Base-by-base conservation (phyloP, 495 filamentous ascomycete species). In the Penicillium canariense region DNA sequence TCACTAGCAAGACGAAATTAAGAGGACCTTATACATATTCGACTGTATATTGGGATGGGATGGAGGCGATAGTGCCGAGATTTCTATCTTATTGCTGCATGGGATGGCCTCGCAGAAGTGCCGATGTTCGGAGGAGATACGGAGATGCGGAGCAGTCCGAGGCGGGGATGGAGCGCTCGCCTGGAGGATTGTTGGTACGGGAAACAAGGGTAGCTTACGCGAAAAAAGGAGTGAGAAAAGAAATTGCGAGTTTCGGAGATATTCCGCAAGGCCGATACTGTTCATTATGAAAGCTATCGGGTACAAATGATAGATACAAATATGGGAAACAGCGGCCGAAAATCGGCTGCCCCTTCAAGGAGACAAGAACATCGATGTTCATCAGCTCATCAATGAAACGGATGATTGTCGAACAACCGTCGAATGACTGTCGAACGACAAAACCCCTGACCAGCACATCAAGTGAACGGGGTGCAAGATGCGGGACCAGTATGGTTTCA, bases 61-160 rank as follows among this genome's bases (percentile, higher is more conserved):
- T n/a, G n/a, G n/a, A n/a, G n/a, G n/a, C n/a, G n/a, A n/a, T n/a
- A n/a, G n/a, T n/a, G n/a, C n/a, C n/a, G n/a, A n/a, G n/a, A n/a
- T 25, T 23, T 25, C 12, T 23, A 23, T 4, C n/a, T 22, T 23
- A 10, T 12, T 9, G 38, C 20, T 14, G 27, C 45, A 28, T 15
- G 45, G 30, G 27, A 20, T 34, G 7, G 30, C 45, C 12, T 38
- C 35, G 45, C 47, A 43, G 48, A 55, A 49, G 20, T 52, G 48
- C 58, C 52, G 52, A 60, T 60, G 8, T 11, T 52, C 57, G 58
- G 58, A 60, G 48, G 12, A n/a, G n/a, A n/a, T n/a, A n/a, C n/a
- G n/a, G n/a, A n/a, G n/a, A n/a, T n/a, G n/a, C 22, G 52, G 52
- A 51, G 52, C 47, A 12, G 18, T 49, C 35, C 53, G 5, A 12